A percentile compares a stretch with the other conserved stretches of the same genome.
Conservation (phyloP, 768 basidiomycete genomes). For the Boletus rubescentipes region DNA sequence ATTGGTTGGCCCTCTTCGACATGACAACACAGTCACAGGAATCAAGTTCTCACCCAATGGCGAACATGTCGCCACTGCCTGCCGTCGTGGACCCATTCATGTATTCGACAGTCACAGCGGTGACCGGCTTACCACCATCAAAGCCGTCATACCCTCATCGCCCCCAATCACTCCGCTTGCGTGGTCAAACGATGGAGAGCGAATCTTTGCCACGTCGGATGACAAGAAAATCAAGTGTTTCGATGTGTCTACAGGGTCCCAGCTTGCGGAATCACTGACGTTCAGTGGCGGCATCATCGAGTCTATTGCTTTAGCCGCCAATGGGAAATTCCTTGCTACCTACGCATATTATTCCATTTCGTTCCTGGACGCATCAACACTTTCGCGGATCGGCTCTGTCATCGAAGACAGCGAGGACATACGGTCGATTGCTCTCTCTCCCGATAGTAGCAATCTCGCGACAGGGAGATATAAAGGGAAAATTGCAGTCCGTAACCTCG, state of each 20-base stretch:
- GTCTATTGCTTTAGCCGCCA: background rate
- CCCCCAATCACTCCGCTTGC: background rate
- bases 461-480: background rate
- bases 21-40: background rate
- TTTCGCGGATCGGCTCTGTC: background rate
- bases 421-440: constrained; percentile 1
- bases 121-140: background rate
- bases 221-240: background rate
- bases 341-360: background rate
- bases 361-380: background rate
- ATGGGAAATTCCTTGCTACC: background rate
- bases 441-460: background rate
- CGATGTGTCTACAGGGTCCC: background rate
- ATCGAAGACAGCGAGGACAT: background rate
- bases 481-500: background rate
- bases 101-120: constrained; percentile 1
- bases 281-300: background rate
- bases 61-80: background rate
- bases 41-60: constrained; percentile 3
- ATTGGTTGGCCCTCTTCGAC: background rate
- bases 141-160: too few species aligned
- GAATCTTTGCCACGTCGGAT: background rate
- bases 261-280: background rate
- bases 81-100: background rate
- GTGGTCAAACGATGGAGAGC: background rate